Base-by-base conservation (phyloP, 2,329 filamentous ascomycete species). In the Sporothrix euskadiensis region DNA sequence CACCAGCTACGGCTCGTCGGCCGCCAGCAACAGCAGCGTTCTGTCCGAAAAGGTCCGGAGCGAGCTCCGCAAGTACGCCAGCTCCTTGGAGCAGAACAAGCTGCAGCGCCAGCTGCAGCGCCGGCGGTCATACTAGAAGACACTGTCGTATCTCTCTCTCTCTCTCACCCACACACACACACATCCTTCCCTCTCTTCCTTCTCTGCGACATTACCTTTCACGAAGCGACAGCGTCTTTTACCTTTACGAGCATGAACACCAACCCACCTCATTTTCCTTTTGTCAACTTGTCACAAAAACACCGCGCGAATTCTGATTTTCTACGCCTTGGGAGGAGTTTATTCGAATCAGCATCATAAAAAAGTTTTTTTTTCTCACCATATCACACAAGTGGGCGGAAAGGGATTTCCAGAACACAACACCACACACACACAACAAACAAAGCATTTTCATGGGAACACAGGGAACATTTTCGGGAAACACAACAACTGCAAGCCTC, bases 61-160 rank as follows among this genome's bases (percentile, higher is more conserved):
- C 81, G 94, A 97, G 81, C 88, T 98, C 49, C 90, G 91, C 80
- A 91, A 92, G 77, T 98, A 98, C 82, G 92, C 93, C 77, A 92
- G 91, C 80, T 94, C 92, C 1, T 97, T 98, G 80, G 94, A 98
- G 82, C 92, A 94, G 77, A 90, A 92, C 73, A 88, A 92, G 75
- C 80, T 85, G 72, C 86, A 88, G 78, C 86, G 92, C 73, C 88
- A 93, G 75, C 80, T 84, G 71, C 86, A 88, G 77, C 86, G 88
- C 77, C 83, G 88, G 78, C 82, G 89, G 83, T 87, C 88, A 41
- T 84, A 86, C 79, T 89, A 73, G 56, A 26, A 73, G 56, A 26
- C 66, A 26, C 30, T 57, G 30, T n/a, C 49, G 59, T 32, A 6
- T 32, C 10, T 35, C 47, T 44, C 57, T 19, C 16, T 41, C 4